Evolutionary conservation across 108 stramenopile species (phyloP).

Genomic region (Aureococcus anophagefferens): DNA sequence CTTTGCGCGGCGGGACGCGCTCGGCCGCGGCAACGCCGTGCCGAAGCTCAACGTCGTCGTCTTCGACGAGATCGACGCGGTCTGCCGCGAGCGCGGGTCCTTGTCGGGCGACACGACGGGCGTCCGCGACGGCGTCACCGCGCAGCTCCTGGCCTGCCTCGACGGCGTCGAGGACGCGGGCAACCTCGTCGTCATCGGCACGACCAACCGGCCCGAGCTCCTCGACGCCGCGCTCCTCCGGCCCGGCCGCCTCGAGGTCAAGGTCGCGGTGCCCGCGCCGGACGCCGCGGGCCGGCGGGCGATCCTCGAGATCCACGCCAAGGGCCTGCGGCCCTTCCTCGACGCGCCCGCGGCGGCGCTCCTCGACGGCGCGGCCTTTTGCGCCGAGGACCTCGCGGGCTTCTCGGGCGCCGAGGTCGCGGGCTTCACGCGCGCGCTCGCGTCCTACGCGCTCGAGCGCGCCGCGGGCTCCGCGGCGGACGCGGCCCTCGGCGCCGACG

Average conservation of each 20-base stretch:
- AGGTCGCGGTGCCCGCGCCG: slow-evolving; percentile 13
- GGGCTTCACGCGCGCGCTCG: background rate
- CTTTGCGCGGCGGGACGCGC: background rate
- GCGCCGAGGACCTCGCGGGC: background rate
- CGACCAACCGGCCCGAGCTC: slow-evolving; percentile 35
- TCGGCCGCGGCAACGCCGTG: background rate
- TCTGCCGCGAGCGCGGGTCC: slow-evolving; percentile 15
- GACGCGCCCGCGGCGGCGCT: background rate
- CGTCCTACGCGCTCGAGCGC: no score
- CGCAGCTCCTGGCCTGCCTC: slow-evolving; percentile 30
- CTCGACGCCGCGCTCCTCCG: slow-evolving; percentile 34
- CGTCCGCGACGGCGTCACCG: slow-evolving; percentile 35
- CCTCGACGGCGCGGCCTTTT: background rate
- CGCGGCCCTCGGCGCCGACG: background rate
- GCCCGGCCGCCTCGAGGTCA: slow-evolving; percentile 38
- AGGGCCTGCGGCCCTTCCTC: background rate
- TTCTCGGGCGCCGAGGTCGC: slow-evolving; percentile 1
- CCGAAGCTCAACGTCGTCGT: slow-evolving; percentile 23
- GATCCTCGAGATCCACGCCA: slow-evolving; percentile 25
- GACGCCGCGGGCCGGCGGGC: slow-evolving; percentile 17
- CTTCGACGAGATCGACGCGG: slow-evolving; percentile 39
- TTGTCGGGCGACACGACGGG: slow-evolving; percentile 26
- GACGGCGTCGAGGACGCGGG: slow-evolving; percentile 34
- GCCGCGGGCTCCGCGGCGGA: no score
- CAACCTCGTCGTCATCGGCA: slow-evolving; percentile 27